phyloP scores from a whole-genome alignment of 139 green algal genomes.

The Raphidocelis subcapitata region DNA sequence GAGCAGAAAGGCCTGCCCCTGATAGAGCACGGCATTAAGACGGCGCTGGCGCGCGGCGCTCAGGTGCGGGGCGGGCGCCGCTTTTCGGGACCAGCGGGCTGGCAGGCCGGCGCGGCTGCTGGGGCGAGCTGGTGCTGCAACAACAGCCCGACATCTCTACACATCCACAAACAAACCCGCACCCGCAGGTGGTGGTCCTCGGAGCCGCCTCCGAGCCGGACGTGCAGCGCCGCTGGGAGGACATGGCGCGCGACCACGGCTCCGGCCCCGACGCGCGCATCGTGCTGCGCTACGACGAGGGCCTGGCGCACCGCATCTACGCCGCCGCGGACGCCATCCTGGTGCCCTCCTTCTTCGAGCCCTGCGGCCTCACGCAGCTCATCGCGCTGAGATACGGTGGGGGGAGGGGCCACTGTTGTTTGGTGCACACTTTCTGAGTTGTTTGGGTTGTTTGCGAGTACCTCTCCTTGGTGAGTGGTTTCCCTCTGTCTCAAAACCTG shows the following conservation, averaged over 20 bases:
- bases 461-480: too few species aligned
- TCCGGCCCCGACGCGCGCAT: constrained; percentile 43
- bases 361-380: constrained; percentile 86
- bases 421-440: too few species aligned
- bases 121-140: too few species aligned
- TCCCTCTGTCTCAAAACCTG: too few species aligned
- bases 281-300: constrained; percentile 70
- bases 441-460: too few species aligned
- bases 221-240: constrained; percentile 48
- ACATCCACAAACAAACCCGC: too few species aligned
- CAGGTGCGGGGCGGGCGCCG: too few species aligned
- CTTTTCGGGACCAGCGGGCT: too few species aligned
- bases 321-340: constrained; percentile 89
- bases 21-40: constrained; percentile 60
- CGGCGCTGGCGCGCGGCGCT: too few species aligned
- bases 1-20: constrained; percentile 93
- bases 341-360: constrained; percentile 92
- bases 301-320: constrained; percentile 81
- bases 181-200: constrained; percentile 37
- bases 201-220: constrained; percentile 37
- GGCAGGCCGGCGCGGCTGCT: too few species aligned
- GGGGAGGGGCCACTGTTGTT: too few species aligned
- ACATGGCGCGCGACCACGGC: constrained; percentile 39
- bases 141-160: too few species aligned
- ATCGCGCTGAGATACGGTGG: constrained; percentile 61